Evolutionary conservation across 2,329 filamentous ascomycete genomes (phyloP).

Genomic region (Chrysosporium queenslandicum): DNA sequence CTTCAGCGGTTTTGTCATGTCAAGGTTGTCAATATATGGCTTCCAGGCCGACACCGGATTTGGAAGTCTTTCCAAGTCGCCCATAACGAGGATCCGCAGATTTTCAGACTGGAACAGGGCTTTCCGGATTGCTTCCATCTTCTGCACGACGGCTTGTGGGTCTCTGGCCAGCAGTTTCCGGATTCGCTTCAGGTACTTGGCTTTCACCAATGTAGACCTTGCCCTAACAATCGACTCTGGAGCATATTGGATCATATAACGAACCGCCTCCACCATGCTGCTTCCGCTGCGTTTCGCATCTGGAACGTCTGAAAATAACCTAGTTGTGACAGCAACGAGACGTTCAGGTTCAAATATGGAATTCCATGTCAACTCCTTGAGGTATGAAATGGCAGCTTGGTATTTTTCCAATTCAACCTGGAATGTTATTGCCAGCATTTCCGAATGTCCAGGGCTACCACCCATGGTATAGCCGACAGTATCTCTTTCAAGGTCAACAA

Average conservation of each 20-base stretch:
- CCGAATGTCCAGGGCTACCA: constrained; percentile 56
- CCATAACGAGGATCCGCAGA: constrained; percentile 73
- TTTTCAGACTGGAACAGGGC: constrained; percentile 75
- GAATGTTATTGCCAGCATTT: constrained; percentile 72
- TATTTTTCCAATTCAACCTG: constrained; percentile 86
- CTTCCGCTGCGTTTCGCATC: constrained; percentile 78
- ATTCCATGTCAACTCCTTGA: constrained; percentile 77
- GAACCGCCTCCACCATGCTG: constrained; percentile 50
- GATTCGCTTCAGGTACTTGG: constrained; percentile 75
- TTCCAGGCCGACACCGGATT: constrained; percentile 75
- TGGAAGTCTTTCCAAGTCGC: constrained; percentile 63
- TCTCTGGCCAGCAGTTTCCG: constrained; percentile 70
- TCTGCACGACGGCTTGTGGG: constrained; percentile 62
- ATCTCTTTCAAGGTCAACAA: constrained; percentile 81
- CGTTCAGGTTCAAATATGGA: constrained; percentile 72
- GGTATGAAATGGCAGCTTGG: constrained; percentile 67
- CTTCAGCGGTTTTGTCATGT: constrained; percentile 47
- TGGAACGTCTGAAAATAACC: constrained; percentile 82
- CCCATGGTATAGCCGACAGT: constrained; percentile 75
- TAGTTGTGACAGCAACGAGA: constrained; percentile 55
- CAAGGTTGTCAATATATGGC: constrained; percentile 46
- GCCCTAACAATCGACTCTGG: constrained; percentile 66
- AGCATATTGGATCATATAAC: constrained; percentile 72
- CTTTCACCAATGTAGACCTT: constrained; percentile 72
- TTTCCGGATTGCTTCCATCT: constrained; percentile 65